Base-by-base conservation (phyloP, 2,329 filamentous ascomycete species). In the Clarireedia monteithiana region DNA sequence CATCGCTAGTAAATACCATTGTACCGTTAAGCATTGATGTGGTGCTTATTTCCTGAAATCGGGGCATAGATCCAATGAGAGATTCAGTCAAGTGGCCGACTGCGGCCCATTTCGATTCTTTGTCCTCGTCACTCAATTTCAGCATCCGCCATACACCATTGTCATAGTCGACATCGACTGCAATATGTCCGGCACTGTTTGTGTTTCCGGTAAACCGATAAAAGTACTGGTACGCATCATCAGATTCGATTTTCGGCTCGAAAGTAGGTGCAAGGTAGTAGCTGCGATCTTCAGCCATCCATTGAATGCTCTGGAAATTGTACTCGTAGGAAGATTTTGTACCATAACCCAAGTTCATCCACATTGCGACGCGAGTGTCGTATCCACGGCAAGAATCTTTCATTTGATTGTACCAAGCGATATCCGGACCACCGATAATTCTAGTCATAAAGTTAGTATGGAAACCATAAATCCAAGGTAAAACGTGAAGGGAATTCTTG, bases 311-410 rank as follows among this genome's bases (percentile, higher is more conserved):
- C 30, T 17, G 34, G 7, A 52, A 6, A 42, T 40, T 12, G 30
- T 53, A 51, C 38, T 30, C n/a, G 17, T 38, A 10, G n/a, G 27
- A 6, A 4, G n/a, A 17, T 5, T 49, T 10, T 15, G 6, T 17
- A 49, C 27, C 15, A 7, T 49, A 12, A 36, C 47, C 30, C 9
- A 40, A 24, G 7, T 0, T 4, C 7, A 6, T 47, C 47, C 60
- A 47, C 60, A 64, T 62, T 6, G n/a, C 10, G 10, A 62, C 47
- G 24, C 62, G 54, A 4, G 50, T 60, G 14, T 63, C 27, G n/a
- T 59, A 55, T 1, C 58, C 59, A 24, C 53, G 44, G 52, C 63
- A 64, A 9, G 63, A 63, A 46, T 63, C 34, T 27, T 54, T 59
- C 60, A 64, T 63, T 15, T 60, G 45, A 15, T 56, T 9, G 20